A percentile compares a stretch with the other conserved stretches of the same genome.
Conservation (phyloP, 2,329 filamentous ascomycete genomes). For the Furcasterigmium furcatum region DNA sequence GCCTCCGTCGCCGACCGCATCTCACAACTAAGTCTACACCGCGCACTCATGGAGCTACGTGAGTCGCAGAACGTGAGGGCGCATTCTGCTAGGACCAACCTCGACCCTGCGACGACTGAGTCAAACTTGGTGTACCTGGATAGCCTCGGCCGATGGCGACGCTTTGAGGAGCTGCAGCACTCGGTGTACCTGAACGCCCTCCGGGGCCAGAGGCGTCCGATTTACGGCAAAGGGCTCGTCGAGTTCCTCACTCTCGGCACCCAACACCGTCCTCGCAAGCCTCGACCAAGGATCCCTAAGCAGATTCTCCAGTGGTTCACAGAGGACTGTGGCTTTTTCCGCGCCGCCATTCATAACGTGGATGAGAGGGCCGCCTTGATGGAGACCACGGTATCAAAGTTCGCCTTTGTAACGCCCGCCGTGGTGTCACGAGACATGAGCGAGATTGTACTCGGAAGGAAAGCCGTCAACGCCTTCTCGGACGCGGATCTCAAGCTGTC, state of each 20-base stretch:
- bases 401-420: slow-evolving; percentile 87
- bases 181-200: slow-evolving; percentile 78
- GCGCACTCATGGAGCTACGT: slow-evolving; percentile 65
- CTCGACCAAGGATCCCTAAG: slow-evolving; percentile 56
- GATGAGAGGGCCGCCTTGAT: slow-evolving; percentile 69
- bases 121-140: slow-evolving; percentile 73
- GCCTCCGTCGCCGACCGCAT: slow-evolving; percentile 49
- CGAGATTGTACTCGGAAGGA: slow-evolving; percentile 61
- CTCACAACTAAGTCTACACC: slow-evolving; percentile 67
- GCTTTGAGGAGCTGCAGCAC: slow-evolving; percentile 76
- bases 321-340: slow-evolving; percentile 61
- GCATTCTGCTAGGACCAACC: slow-evolving; percentile 47
- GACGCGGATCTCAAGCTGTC: slow-evolving; percentile 56
- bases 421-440: slow-evolving; percentile 79
- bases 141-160: slow-evolving; percentile 63
- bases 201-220: slow-evolving; percentile 73
- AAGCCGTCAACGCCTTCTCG: slow-evolving; percentile 54
- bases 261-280: slow-evolving; percentile 55
- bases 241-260: slow-evolving; percentile 66
- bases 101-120: slow-evolving; percentile 65
- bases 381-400: slow-evolving; percentile 77
- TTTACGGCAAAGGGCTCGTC: slow-evolving; percentile 80
- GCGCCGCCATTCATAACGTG: slow-evolving; percentile 69
- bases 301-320: slow-evolving; percentile 73
- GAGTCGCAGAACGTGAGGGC: slow-evolving; percentile 65